Percentiles rank a stretch among this genome's conserved stretches.
phyloP scores from a whole-genome alignment of 179 eudicot species.

The Silene noctiflora region DNA sequence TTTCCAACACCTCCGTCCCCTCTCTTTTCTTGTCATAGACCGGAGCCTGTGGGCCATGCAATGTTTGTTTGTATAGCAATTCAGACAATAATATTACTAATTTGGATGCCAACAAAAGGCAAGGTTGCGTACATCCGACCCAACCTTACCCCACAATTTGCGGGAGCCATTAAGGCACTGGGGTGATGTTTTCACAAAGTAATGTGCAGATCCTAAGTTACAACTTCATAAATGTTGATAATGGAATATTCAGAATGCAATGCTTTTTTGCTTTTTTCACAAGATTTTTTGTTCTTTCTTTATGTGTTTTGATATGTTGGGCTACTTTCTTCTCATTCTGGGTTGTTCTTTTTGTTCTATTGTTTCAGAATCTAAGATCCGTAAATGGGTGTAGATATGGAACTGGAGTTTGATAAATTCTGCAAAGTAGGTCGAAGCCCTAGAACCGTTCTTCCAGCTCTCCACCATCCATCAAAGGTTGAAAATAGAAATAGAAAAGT shows the following conservation, averaged over 20 bases:
- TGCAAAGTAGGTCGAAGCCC: constrained; percentile 70
- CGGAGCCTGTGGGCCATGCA: too few species aligned
- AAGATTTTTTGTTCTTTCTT: not conserved
- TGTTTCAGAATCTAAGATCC: constrained; percentile 38
- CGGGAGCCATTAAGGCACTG: too few species aligned
- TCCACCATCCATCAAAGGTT: constrained; percentile 32
- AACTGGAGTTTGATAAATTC: constrained; percentile 69
- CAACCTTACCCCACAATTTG: too few species aligned
- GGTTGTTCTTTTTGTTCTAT: constrained; percentile 12
- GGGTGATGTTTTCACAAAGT: not conserved
- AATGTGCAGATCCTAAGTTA: not conserved
- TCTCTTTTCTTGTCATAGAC: too few species aligned
- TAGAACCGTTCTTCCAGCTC: constrained; percentile 55
- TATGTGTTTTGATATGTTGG: not conserved
- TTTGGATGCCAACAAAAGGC: too few species aligned
- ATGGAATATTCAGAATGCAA: not conserved
- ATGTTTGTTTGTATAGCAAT: not conserved
- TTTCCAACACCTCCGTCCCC: too few species aligned
- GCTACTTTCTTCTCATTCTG: not conserved
- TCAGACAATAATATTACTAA: not conserved
- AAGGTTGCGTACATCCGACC: too few species aligned
- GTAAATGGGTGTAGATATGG: constrained; percentile 52
- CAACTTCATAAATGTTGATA: not conserved
- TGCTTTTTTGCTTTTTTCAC: not conserved
- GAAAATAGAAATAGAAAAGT: constrained; percentile 37